Evolutionary conservation across 305 asterid species (phyloP), one percentile per base, ranked within the genome.

Genomic region (Solanum hybrid): DNA sequence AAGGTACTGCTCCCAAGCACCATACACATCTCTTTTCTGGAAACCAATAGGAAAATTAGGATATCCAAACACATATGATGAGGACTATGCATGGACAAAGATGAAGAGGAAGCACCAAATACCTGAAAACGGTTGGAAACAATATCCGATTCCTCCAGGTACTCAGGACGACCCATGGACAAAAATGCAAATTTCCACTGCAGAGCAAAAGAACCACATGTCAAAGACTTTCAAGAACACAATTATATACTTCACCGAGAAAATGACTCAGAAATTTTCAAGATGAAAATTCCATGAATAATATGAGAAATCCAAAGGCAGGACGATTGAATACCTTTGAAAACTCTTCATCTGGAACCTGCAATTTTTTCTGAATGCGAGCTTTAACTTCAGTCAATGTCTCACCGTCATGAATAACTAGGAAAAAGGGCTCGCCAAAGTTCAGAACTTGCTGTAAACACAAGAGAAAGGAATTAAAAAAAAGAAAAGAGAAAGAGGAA

Each of bases 371-470:
- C 90, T 95, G 98, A 90, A 95, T 92, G 84, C 98, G 96, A 42
- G 86, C 86, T 93, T 95, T 95, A 88, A 95, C 93, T 86, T 94
- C 96, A 24, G 93, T 93, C 92, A 95, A 90, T 79, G 95, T 92
- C 90, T 95, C 98, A 40, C 95, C 94, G 89, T 95, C 96, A 89
- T 95, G 98, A 88, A 95, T 92, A 90, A 93, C 94, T 91, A 95
- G 90, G 88, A 95, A 94, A 92, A 95, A 95, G 36, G 98, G 98
- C 18, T 95, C 97, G 88, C 97, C 98, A 37, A 95, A 95, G 90
- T 93, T 94, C 90, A 93, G 96, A 90, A 94, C 93, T 89, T 94
- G 97, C 98, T 95, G 95, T 90, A 64, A 28, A 75, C 51, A 86
- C 24, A 73, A 64, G 37, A 57, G 11, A 78, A 10, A 22, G 74